Evolutionary conservation across 2,329 filamentous ascomycete species (phyloP), one percentile per base, ranked within the genome.

Genomic region (Fusarium austroafricanum): DNA sequence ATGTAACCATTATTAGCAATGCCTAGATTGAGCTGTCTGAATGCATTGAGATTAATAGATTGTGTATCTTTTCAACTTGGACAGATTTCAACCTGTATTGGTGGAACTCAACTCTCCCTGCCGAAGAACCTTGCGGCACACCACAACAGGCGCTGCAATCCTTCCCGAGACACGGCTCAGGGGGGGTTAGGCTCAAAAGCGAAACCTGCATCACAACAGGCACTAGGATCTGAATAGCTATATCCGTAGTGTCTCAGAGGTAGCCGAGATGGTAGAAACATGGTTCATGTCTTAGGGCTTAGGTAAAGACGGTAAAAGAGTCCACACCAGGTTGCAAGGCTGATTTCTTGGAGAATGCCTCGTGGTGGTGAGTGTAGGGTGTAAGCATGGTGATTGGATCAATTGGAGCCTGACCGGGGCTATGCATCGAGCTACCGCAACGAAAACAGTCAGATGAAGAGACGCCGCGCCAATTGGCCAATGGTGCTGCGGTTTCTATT

Each of bases 381-480:
- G 40, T 46, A 53, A 53, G 57, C 29, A 33, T 15, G 42, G 20
- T 59, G 45, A 63, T 70, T 70, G 52, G 66, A 50, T 63, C 42
- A 47, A 50, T 43, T 68, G 53, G 52, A 58, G 49, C 55, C 18
- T 33, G 28, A 26, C 23, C 40, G 44, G 47, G 71, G 71, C 71
- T 61, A 70, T 73, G 71, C 61, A 62, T 26, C 35, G 43, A 51
- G 55, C 45, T 67, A 59, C 40, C 21, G 57, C 33, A 64, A 55
- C 59, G 51, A 52, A 59, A 64, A 64, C 60, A 46, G 58, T 66
- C 65, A 71, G 65, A 57, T 61, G 35, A 55, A 70, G 68, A 55
- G 49, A 43, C 47, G 43, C 57, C 71, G 71, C 71, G 71, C 66
- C 58, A 71, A 72, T 49, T 17, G 43, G 20, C 71, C 62, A 73